Conservation (phyloP, 2,329 filamentous ascomycete species). For the Cadophora sp. region DNA sequence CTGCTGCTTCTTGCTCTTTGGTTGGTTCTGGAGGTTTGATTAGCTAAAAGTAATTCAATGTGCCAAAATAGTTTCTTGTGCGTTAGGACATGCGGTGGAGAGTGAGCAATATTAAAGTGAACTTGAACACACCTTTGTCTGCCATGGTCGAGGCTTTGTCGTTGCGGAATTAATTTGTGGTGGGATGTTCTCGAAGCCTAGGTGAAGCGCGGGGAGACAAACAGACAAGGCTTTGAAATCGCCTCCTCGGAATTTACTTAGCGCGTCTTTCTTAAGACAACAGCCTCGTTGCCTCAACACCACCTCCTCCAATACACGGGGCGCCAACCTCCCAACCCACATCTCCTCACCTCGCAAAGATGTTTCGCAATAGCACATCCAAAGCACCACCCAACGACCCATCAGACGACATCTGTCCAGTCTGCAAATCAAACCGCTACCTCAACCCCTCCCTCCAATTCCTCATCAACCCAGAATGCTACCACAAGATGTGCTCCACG, state of each 20-base stretch:
- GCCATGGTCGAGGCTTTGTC: slow-evolving; percentile 34
- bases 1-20: slow-evolving; percentile 62
- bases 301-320: slow-evolving; percentile 10
- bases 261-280: slow-evolving; percentile 24
- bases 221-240: slow-evolving; percentile 38
- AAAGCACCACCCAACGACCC: slow-evolving; percentile 36
- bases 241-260: slow-evolving; percentile 19
- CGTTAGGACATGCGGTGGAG: background rate
- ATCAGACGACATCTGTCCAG: slow-evolving; percentile 80
- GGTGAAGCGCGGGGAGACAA: background rate
- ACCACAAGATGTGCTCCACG: slow-evolving; percentile 97
- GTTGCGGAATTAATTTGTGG: slow-evolving; percentile 19
- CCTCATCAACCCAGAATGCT: slow-evolving; percentile 97
- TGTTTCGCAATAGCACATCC: slow-evolving; percentile 31
- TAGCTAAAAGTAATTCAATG: background rate
- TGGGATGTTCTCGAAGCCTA: slow-evolving; percentile 30
- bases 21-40: slow-evolving; percentile 40
- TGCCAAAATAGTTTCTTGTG: background rate
- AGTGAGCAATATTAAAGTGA: background rate
- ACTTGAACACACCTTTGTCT: slow-evolving; percentile 34
- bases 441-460: slow-evolving; percentile 94
- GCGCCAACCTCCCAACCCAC: slow-evolving; percentile 10
- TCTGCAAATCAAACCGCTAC: slow-evolving; percentile 97
- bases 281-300: slow-evolving; percentile 29
- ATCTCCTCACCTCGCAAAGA: slow-evolving; percentile 25